Evolutionary conservation across 345 rosid species (phyloP).

Genomic region (Eucalyptus brandiana): DNA sequence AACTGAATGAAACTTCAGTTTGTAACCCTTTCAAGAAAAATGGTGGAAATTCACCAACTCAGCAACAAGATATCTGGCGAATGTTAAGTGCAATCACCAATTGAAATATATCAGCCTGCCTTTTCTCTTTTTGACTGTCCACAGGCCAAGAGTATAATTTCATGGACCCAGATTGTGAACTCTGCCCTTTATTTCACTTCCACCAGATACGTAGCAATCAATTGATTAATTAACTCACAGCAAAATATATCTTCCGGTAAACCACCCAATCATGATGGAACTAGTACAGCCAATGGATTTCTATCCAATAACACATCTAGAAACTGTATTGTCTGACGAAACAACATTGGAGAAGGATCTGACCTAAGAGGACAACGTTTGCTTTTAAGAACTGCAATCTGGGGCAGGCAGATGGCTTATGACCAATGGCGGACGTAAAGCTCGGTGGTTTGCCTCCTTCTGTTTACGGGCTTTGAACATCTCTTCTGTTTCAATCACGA

Average conservation of each 20-base stretch:
- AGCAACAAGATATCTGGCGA: neutral
- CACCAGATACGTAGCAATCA: neutral
- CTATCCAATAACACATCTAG: neutral
- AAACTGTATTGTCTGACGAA: neutral
- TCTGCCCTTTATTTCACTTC: neutral
- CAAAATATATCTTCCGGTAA: neutral
- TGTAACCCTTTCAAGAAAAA: neutral
- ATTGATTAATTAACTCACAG: neutral
- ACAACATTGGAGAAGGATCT: neutral
- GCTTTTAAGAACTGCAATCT: neutral
- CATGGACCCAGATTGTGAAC: neutral
- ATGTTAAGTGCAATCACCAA: neutral
- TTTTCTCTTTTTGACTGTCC: neutral
- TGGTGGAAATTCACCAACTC: neutral
- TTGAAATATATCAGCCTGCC: neutral
- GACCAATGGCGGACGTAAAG: conserved; percentile 20
- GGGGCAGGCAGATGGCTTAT: conserved; percentile 5
- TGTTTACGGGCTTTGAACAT: conserved; percentile 34
- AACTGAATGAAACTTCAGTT: neutral
- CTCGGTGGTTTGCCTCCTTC: conserved; percentile 12
- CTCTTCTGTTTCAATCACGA: conserved; percentile 33
- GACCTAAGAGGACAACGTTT: neutral
- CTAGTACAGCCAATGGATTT: neutral
- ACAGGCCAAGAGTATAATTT: neutral
- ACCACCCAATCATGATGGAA: neutral